Conservation (phyloP, 345 rosid genomes). For the Euphorbia peplus region DNA sequence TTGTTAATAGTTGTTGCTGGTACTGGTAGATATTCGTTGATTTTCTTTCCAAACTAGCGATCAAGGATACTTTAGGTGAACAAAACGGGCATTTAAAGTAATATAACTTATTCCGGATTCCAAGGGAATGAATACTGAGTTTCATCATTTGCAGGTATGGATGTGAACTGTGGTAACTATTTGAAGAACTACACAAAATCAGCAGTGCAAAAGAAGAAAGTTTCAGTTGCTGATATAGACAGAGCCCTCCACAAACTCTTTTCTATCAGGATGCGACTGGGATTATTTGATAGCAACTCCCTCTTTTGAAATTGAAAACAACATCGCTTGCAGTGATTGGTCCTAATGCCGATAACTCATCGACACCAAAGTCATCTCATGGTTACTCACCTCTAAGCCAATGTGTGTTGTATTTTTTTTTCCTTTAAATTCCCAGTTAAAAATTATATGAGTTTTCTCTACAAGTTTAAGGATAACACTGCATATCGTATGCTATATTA, state of each 20-base stretch:
- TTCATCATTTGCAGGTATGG: conserved; percentile 63
- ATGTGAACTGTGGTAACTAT: conserved; percentile 75
- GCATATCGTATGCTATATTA: too few relatives aligned
- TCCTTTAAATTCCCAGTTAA: too few relatives aligned
- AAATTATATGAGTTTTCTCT: too few relatives aligned
- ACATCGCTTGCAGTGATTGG: conserved; percentile 70
- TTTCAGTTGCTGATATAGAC: conserved; percentile 51
- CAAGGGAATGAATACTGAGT: background rate
- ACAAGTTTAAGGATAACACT: too few relatives aligned
- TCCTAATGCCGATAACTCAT: conserved; percentile 62
- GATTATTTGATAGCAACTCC: conserved; percentile 72
- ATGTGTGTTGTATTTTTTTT: too few relatives aligned
- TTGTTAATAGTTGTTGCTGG: too few relatives aligned
- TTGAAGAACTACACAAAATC: conserved; percentile 62
- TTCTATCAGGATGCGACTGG: conserved; percentile 75
- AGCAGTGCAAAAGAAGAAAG: conserved; percentile 60
- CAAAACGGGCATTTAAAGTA: too few relatives aligned
- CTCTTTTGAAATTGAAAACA: conserved; percentile 46
- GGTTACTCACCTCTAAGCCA: too few relatives aligned
- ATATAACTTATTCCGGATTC: background rate
- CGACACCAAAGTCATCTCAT: too few relatives aligned
- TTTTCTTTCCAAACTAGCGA: too few relatives aligned
- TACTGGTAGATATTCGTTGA: too few relatives aligned
- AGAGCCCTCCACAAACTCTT: conserved; percentile 78
- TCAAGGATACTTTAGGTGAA: too few relatives aligned